Evolutionary conservation across 331 rosid genomes (phyloP).

Genomic region (Spiraea crenata): DNA sequence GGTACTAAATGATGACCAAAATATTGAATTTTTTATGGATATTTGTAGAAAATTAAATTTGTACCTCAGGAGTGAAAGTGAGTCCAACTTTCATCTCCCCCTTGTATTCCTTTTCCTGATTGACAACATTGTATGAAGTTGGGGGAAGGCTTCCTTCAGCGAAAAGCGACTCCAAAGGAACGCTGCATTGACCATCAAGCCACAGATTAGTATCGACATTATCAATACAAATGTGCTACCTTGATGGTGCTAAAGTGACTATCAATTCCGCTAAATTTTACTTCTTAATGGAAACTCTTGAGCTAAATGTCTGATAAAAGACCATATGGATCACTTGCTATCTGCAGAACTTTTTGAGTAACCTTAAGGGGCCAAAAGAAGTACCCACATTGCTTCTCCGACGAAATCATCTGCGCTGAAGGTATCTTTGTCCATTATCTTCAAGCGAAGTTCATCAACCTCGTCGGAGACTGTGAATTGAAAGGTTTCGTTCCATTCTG

Average conservation of each 20-base stretch:
- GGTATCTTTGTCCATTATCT: conserved; percentile 67
- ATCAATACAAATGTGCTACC: no score
- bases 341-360: not conserved
- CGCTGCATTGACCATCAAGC: no score
- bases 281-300: no score
- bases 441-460: conserved; percentile 49
- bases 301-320: no score
- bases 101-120: conserved; percentile 36
- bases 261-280: no score
- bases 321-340: no score
- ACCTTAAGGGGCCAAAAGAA: not conserved
- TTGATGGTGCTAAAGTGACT: no score
- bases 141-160: conserved; percentile 50
- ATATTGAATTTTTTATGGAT: not conserved
- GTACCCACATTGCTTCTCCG: conserved; percentile 63
- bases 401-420: conserved; percentile 48
- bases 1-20: not conserved
- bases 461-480: conserved; percentile 57
- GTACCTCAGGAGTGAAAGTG: conserved; percentile 52
- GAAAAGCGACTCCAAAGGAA: conserved; percentile 50
- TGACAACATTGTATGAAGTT: conserved; percentile 56
- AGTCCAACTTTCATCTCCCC: conserved; percentile 63
- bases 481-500: conserved; percentile 83
- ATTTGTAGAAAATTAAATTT: not conserved
- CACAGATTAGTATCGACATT: no score